Conservation (phyloP, 768 basidiomycete species). For the Podaxis rugospora region DNA sequence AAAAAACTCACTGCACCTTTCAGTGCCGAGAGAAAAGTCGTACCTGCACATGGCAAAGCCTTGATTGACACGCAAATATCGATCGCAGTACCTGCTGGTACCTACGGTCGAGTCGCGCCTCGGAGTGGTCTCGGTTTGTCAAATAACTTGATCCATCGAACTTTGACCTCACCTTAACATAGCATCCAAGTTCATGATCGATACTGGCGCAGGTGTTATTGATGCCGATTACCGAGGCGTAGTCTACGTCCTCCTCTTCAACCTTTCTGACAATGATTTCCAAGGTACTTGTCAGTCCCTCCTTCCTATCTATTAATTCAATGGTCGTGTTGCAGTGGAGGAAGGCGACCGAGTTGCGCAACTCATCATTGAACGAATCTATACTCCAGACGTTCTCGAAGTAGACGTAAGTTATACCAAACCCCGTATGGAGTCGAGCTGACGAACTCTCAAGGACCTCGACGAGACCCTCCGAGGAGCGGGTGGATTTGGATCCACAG, state of each 20-base stretch:
- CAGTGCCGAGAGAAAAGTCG: conserved; percentile 79
- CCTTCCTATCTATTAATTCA: neutral
- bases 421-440: conserved; percentile 4
- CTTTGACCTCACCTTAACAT: neutral
- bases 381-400: conserved; percentile 80
- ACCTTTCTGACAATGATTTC: conserved; percentile 87
- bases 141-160: neutral
- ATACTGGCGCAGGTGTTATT: conserved; percentile 96
- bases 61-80: conserved; percentile 89
- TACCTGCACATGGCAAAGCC: conserved; percentile 90
- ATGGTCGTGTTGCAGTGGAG: conserved; percentile 50
- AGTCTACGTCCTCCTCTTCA: conserved; percentile 90
- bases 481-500: conserved; percentile 93
- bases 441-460: conserved; percentile 53
- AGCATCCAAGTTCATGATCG: conserved; percentile 98
- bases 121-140: conserved; percentile 87
- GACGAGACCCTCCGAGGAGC: conserved; percentile 81
- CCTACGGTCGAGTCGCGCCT: conserved; percentile 96
- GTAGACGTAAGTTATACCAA: conserved; percentile 59
- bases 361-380: conserved; percentile 87
- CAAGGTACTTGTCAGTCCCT: conserved; percentile 43
- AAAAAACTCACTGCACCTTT: conserved; percentile 2
- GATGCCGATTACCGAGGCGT: conserved; percentile 95
- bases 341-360: conserved; percentile 97
- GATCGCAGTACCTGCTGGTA: conserved; percentile 88